Evolutionary conservation across 139 green algal genomes (phyloP).

Genomic region (Ulvella scutata): DNA sequence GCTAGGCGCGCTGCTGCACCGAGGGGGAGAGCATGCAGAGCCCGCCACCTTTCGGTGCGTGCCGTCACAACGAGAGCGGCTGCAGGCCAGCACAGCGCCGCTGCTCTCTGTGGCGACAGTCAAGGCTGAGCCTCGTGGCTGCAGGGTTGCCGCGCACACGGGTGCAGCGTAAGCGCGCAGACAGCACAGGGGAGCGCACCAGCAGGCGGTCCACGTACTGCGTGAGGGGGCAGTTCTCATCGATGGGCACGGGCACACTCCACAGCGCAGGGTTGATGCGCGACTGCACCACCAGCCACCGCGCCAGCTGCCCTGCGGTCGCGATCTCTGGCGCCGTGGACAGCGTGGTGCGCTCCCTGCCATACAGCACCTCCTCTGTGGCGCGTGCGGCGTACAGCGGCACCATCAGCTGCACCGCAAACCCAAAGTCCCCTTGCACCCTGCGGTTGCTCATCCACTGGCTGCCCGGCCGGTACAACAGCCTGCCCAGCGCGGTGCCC

Average conservation of each 20-base stretch:
- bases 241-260: conserved; percentile 11
- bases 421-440: conserved; percentile 16
- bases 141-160: no score
- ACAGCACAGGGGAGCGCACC: background rate
- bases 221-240: background rate
- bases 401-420: conserved; percentile 26
- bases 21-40: no score
- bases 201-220: background rate
- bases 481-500: background rate
- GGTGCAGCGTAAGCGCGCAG: no score
- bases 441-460: background rate
- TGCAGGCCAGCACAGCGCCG: no score
- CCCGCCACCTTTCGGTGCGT: no score
- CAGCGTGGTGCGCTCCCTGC: conserved; percentile 25
- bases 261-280: conserved; percentile 31
- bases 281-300: conserved; percentile 38
- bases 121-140: no score
- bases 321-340: conserved; percentile 32
- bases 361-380: conserved; percentile 42
- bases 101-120: no score
- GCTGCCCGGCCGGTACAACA: conserved; percentile 10
- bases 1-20: no score
- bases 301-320: conserved; percentile 30
- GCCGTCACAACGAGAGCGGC: no score
- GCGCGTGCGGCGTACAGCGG: conserved; percentile 34